Evolutionary conservation across 768 basidiomycete species (phyloP).

Genomic region (Suillus decipiens): DNA sequence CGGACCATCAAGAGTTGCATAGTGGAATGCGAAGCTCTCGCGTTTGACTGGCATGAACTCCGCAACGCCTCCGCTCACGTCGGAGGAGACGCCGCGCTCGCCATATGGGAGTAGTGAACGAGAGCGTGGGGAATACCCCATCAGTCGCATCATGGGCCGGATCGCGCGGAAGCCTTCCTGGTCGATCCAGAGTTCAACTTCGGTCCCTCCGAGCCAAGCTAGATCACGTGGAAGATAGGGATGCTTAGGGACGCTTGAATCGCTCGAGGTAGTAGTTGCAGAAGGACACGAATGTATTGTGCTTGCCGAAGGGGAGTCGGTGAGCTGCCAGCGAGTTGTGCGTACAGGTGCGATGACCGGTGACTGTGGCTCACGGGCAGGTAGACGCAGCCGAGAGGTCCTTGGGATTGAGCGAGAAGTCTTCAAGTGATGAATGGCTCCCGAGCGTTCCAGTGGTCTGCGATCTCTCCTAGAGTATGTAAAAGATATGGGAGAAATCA

Average conservation of each 20-base stretch:
- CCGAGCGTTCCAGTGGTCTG: slow-evolving; percentile 33
- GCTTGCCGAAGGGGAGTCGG: slow-evolving; percentile 11
- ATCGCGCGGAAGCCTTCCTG: slow-evolving; percentile 81
- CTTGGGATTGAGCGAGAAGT: slow-evolving; percentile 17
- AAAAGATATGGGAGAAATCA: slow-evolving; percentile 25
- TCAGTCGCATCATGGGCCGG: slow-evolving; percentile 57
- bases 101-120: slow-evolving; percentile 30
- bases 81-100: slow-evolving; percentile 27
- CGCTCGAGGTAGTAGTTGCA: background rate
- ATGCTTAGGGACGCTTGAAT: slow-evolving; percentile 17
- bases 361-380: background rate
- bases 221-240: slow-evolving; percentile 40
- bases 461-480: slow-evolving; percentile 25
- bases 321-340: slow-evolving; percentile 19
- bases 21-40: slow-evolving; percentile 69
- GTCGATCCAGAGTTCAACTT: slow-evolving; percentile 71
- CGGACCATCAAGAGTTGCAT: slow-evolving; percentile 62
- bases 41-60: slow-evolving; percentile 65
- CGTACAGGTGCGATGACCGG: background rate
- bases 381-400: background rate
- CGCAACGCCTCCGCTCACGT: slow-evolving; percentile 48
- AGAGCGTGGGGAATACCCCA: slow-evolving; percentile 46
- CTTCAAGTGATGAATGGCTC: slow-evolving; percentile 28
- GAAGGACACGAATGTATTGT: slow-evolving; percentile 13
- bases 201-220: slow-evolving; percentile 54